Evolutionary conservation across 1,139 yeast genomes (phyloP).

Genomic region (Geotrichum australiense): DNA sequence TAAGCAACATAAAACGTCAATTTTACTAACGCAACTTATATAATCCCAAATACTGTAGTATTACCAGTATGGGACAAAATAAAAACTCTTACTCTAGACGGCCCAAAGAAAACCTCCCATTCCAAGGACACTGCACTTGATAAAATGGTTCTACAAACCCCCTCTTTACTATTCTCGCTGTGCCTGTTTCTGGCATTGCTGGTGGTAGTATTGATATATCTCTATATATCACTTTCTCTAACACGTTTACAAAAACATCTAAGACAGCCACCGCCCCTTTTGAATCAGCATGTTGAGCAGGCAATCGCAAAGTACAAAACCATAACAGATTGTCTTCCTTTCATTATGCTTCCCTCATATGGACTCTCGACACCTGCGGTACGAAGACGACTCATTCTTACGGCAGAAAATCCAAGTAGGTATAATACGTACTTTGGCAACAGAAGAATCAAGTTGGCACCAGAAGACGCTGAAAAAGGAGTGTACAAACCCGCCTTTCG

Average conservation of each 20-base stretch:
- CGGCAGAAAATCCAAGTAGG: constrained; percentile 43
- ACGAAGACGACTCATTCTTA: constrained; percentile 50
- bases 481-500: background rate
- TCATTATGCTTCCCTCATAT: constrained; percentile 17
- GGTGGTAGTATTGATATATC: too few species aligned
- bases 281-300: constrained; percentile 5
- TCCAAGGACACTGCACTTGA: too few species aligned
- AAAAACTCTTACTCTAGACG: too few species aligned
- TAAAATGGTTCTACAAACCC: too few species aligned
- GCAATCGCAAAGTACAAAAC: constrained; percentile 9
- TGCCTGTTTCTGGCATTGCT: too few species aligned
- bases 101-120: too few species aligned
- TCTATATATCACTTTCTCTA: background rate
- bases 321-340: background rate
- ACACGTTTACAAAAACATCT: constrained; percentile 20
- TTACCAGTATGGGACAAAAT: too few species aligned
- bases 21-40: too few species aligned
- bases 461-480: constrained; percentile 9
- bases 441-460: constrained; percentile 13
- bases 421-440: constrained; percentile 32
- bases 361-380: constrained; percentile 35
- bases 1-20: too few species aligned
- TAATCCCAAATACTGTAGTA: too few species aligned
- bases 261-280: constrained; percentile 28
- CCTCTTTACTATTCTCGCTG: too few species aligned